Percentiles rank a stretch among this genome's conserved stretches.
These are phyloP conservation scores for Pseudogymnoascus verrucosus DNA, from an alignment of 2,329 filamentous ascomycete species.

Conservation along the genomic window DNA sequence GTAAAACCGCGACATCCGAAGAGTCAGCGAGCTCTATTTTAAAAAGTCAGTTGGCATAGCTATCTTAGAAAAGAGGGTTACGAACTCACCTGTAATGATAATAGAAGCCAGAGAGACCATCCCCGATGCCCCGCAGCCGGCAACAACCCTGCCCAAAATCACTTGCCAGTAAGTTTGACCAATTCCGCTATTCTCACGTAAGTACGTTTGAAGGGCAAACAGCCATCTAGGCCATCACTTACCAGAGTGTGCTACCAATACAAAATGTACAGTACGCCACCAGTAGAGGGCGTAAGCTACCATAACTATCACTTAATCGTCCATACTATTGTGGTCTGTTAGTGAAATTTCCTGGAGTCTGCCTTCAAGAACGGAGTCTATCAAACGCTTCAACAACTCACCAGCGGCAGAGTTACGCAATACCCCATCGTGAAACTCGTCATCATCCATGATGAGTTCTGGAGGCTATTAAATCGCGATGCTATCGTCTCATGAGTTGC, in stretches of 20 bases:
- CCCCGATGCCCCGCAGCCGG: slow-evolving; percentile 2
- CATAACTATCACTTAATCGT: slow-evolving; percentile 2
- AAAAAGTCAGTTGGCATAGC: neutral
- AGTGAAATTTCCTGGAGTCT: neutral
- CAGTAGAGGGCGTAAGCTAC: neutral
- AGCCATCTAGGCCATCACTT: neutral
- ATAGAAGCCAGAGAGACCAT: slow-evolving; percentile 6
- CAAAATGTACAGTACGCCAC: slow-evolving; percentile 6
- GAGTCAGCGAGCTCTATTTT: neutral
- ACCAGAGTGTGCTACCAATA: slow-evolving; percentile 8
- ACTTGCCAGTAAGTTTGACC: slow-evolving; percentile 4
- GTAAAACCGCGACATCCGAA: slow-evolving; percentile 2
- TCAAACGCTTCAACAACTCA: slow-evolving; percentile 6
- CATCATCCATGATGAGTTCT: slow-evolving; percentile 20
- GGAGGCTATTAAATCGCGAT: slow-evolving; percentile 15
- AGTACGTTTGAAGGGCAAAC: neutral
- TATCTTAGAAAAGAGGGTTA: neutral
- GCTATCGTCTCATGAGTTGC: slow-evolving; percentile 19
- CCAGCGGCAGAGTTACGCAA: slow-evolving; percentile 18
- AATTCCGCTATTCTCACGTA: neutral
- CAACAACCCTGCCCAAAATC: slow-evolving; percentile 3
- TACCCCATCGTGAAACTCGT: slow-evolving; percentile 19
- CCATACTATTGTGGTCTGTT: slow-evolving; percentile 12
- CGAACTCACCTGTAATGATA: slow-evolving; percentile 7
- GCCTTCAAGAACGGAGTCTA: neutral